These are phyloP conservation scores for Claviceps africana DNA, from an alignment of 2,329 filamentous ascomycete species.

Conservation along the genomic window DNA sequence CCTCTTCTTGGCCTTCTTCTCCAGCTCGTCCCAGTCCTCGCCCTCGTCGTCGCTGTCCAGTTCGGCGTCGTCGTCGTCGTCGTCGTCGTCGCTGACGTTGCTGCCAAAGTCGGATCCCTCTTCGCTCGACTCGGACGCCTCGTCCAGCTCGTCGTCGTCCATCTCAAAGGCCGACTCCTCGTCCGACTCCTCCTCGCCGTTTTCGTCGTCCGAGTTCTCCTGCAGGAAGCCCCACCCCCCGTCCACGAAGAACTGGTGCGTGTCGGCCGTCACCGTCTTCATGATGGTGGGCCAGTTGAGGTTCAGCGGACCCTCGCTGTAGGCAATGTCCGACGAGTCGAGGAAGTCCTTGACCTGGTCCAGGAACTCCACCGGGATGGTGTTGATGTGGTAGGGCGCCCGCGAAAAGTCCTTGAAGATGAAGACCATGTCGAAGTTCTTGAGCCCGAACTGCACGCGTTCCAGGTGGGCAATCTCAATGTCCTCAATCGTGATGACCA, in stretches of 20 bases:
- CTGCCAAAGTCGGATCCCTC: slow-evolving; percentile 91
- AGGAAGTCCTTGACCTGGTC: slow-evolving; percentile 97
- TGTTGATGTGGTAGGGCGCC: slow-evolving; percentile 90
- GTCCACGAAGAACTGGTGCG: slow-evolving; percentile 87
- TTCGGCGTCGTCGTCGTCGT: slow-evolving; percentile 50
- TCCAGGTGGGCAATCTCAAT: slow-evolving; percentile 95
- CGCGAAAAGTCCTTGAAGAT: slow-evolving; percentile 95
- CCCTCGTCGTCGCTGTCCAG: slow-evolving; percentile 57
- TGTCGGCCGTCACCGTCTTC: slow-evolving; percentile 93
- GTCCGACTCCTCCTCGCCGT: slow-evolving; percentile 61
- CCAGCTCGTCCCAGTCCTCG: slow-evolving; percentile 89
- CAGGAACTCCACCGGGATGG: slow-evolving; percentile 87
- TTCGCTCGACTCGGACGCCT: slow-evolving; percentile 59
- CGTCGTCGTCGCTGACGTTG: slow-evolving; percentile 62
- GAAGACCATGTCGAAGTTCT: slow-evolving; percentile 98
- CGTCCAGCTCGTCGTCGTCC: slow-evolving; percentile 72
- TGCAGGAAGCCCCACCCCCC: slow-evolving; percentile 91
- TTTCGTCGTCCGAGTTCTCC: slow-evolving; percentile 77
- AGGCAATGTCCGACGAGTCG: slow-evolving; percentile 89
- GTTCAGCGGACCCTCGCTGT: slow-evolving; percentile 87
- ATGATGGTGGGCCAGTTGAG: slow-evolving; percentile 98
- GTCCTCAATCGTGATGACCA: slow-evolving; percentile 88
- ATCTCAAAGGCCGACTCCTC: slow-evolving; percentile 91
- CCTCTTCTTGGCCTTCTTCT: slow-evolving; percentile 78
- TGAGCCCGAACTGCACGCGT: slow-evolving; percentile 88